Base-by-base conservation (phyloP, 495 filamentous ascomycete species). In the Elasticomyces elasticus region DNA sequence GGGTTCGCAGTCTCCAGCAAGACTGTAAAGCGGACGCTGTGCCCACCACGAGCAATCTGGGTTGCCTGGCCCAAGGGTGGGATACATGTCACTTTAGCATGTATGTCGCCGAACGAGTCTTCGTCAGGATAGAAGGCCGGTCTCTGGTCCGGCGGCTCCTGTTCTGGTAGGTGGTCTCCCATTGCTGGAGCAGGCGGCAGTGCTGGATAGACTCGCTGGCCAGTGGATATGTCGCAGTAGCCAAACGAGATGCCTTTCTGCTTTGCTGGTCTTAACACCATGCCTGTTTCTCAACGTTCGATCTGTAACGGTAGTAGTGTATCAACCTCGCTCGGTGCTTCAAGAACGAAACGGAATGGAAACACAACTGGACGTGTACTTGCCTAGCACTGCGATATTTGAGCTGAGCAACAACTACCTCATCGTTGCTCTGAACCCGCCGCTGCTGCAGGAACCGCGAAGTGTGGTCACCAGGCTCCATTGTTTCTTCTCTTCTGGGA, bases 11-110 rank as follows among this genome's bases (percentile, higher is more conserved):
- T 57, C 54, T 89, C 85, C 26, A 95, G 70, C n/a, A 87, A 67
- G 15, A 87, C 85, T 15, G 77, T 81, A 55, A 92, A 84, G 23
- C 51, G 20, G 9, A 62, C 42, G 13, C 9, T 23, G 56, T 38
- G 59, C 41, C 22, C 66, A 7, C 58, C 53, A 37, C 71, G 62
- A n/a, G 68, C 69, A 19, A 84, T 57, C 55, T 78, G 73, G 2
- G 84, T 84, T 9, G 83, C 72, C 64, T 87, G 83, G 5, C 80
- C 85, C 50, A 91, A 64, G 2, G 86, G 79, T 3, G 88, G 88
- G 59, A 81, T 71, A 46, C 73, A 78, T 6, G 74, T 71, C 9
- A 82, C 62, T 50, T 71, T 69, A 24, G 76, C 71, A 56, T 79
- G 76, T 54, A 81, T 71, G 26, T 50, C 52, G 24, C 27, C 51